Evolutionary conservation across 2,329 filamentous ascomycete species (phyloP).

Genomic region (Exophiala viscosa): DNA sequence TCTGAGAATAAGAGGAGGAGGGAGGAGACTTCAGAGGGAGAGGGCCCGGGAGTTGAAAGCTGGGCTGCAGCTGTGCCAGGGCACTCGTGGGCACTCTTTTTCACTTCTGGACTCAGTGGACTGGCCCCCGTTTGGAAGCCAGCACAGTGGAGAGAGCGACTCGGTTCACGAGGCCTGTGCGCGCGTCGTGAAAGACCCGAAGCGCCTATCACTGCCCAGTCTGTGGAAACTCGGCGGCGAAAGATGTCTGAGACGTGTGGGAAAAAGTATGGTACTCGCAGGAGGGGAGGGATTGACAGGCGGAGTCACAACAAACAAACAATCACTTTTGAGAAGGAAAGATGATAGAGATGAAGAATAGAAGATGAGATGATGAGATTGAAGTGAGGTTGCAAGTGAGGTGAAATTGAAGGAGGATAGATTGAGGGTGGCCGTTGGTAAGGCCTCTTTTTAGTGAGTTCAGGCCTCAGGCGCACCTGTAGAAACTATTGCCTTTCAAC

Average conservation of each 20-base stretch:
- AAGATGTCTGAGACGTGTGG: neutral
- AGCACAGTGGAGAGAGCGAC: neutral
- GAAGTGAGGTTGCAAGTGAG: neutral
- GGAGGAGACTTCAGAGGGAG: neutral
- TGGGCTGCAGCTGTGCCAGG: neutral
- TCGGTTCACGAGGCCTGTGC: neutral
- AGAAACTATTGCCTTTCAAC: neutral
- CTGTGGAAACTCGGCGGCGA: constrained; percentile 3
- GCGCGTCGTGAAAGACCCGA: neutral
- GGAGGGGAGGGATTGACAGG: constrained; percentile 7
- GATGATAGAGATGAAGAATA: neutral
- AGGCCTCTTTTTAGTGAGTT: neutral
- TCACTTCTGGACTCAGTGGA: neutral
- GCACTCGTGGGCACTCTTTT: neutral
- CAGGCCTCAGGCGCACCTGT: neutral
- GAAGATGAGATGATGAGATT: neutral
- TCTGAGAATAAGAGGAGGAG: neutral
- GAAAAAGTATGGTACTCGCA: neutral
- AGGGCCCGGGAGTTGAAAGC: neutral
- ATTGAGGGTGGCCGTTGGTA: neutral
- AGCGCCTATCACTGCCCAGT: constrained; percentile 1
- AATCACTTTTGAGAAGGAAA: neutral
- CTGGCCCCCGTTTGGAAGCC: neutral
- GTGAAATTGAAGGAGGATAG: neutral
- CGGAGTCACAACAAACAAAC: constrained; percentile 20